These are phyloP conservation scores for Lignosus rhinocerotis DNA, from an alignment of 1,284 basidiomycete species.

Conservation along the genomic window DNA sequence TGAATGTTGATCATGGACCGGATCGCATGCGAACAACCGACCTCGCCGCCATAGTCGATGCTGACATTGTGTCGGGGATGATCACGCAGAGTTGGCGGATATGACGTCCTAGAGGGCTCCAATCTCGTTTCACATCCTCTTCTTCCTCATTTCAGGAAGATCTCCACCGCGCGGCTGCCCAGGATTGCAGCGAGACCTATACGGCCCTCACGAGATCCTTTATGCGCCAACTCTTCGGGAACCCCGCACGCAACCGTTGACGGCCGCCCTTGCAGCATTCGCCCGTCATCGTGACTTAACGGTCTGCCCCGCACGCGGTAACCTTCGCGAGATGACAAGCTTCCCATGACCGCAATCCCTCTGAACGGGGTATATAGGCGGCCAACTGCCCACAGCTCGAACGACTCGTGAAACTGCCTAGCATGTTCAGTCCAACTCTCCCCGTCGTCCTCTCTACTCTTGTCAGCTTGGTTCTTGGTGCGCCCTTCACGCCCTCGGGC, in stretches of 20 bases:
- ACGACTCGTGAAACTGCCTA: neutral
- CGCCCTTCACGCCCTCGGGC: constrained; percentile 37
- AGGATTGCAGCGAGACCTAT: neutral
- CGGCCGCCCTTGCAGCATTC: neutral
- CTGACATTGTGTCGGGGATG: neutral
- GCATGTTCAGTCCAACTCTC: neutral
- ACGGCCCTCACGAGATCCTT: neutral
- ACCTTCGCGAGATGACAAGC: neutral
- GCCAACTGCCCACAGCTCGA: neutral
- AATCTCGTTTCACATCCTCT: neutral
- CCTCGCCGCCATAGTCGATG: neutral
- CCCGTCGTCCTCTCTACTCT: constrained; percentile 5
- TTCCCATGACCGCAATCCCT: neutral
- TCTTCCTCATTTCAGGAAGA: neutral
- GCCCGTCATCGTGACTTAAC: neutral
- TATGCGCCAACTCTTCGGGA: neutral
- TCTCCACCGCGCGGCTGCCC: neutral
- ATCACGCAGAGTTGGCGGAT: neutral
- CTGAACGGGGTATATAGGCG: neutral
- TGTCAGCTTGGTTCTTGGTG: constrained; percentile 5
- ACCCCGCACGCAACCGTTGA: neutral
- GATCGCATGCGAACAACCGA: too few relatives aligned
- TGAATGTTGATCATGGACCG: too few relatives aligned
- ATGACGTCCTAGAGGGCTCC: neutral
- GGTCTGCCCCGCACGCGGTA: neutral